Conservation (phyloP, 1,139 yeast genomes). For the Dujonia santamariae region DNA sequence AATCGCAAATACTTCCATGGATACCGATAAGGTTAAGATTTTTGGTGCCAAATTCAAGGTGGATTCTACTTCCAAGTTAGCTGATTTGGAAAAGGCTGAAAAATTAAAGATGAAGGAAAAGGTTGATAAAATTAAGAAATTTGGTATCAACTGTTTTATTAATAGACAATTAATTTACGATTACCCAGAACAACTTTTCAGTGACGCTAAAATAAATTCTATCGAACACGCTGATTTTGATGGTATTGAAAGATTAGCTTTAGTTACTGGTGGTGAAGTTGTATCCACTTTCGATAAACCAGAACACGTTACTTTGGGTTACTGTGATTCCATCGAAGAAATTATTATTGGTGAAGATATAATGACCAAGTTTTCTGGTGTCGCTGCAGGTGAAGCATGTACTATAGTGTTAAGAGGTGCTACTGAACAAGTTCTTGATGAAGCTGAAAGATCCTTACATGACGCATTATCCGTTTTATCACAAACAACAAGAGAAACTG, state of each 20-base stretch:
- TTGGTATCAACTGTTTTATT: conserved; percentile 84
- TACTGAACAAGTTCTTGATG: conserved; percentile 92
- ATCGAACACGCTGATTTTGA: conserved; percentile 99
- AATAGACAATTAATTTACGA: conserved; percentile 96
- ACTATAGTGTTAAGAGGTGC: conserved; percentile 96
- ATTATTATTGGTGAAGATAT: conserved; percentile 88
- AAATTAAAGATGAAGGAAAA: conserved; percentile 88
- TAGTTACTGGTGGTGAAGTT: conserved; percentile 98
- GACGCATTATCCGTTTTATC: conserved; percentile 95
- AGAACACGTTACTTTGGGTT: conserved; percentile 78
- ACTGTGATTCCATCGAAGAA: conserved; percentile 89
- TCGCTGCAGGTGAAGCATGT: conserved; percentile 95
- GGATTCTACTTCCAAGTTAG: conserved; percentile 90
- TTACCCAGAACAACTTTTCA: conserved; percentile 94
- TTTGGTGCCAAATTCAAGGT: conserved; percentile 98
- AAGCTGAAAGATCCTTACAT: conserved; percentile 95
- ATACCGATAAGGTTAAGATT: conserved; percentile 93
- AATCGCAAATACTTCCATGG: conserved; percentile 95
- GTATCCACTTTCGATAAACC: conserved; percentile 96
- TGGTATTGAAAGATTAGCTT: conserved; percentile 93
- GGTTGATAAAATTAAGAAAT: conserved; percentile 80
- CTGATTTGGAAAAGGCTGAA: conserved; percentile 95
- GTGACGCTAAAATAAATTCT: conserved; percentile 84
- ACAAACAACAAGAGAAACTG: conserved; percentile 92
- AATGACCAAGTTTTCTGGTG: conserved; percentile 86